Conservation (phyloP, 1,139 yeast species). For the Yamadazyma aaseri region DNA sequence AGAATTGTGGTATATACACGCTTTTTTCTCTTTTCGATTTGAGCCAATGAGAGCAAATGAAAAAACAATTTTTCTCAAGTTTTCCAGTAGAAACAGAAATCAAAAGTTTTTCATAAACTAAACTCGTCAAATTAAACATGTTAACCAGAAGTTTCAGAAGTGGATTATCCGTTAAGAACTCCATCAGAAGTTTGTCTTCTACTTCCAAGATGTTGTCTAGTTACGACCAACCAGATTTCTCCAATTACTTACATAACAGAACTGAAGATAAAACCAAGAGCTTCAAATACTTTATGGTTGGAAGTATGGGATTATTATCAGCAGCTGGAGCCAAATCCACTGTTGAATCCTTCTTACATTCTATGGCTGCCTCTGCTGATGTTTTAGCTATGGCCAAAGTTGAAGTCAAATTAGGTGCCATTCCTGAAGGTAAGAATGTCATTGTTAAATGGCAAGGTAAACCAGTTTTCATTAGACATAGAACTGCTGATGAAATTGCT, state of each 20-base stretch:
- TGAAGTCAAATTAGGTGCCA: slow-evolving; percentile 90
- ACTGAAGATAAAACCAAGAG: slow-evolving; percentile 73
- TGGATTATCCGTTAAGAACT: slow-evolving; percentile 30
- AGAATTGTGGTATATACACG: slow-evolving; percentile 4
- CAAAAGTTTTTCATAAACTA: slow-evolving; percentile 10
- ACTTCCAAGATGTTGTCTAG: slow-evolving; percentile 59
- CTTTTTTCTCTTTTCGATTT: neutral
- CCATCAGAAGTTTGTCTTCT: slow-evolving; percentile 39
- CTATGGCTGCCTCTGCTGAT: slow-evolving; percentile 98
- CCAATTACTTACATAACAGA: slow-evolving; percentile 77
- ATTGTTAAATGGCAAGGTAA: slow-evolving; percentile 99
- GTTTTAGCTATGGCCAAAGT: slow-evolving; percentile 99
- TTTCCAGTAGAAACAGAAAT: slow-evolving; percentile 9
- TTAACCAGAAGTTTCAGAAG: slow-evolving; percentile 39
- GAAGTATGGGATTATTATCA: slow-evolving; percentile 87
- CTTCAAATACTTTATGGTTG: slow-evolving; percentile 96
- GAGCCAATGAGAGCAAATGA: slow-evolving; percentile 12
- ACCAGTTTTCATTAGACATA: slow-evolving; percentile 99
- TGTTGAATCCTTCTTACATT: slow-evolving; percentile 88
- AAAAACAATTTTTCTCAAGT: slow-evolving; percentile 18
- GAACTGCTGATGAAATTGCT: slow-evolving; percentile 88
- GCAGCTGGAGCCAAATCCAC: slow-evolving; percentile 99
- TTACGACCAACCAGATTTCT: slow-evolving; percentile 91
- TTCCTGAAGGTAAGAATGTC: slow-evolving; percentile 97
- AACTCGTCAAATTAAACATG: slow-evolving; percentile 8